A percentile compares a stretch with the other conserved stretches of the same genome.
phyloP scores from a whole-genome alignment of 2,329 filamentous ascomycete species.

The Didymella pomorum region DNA sequence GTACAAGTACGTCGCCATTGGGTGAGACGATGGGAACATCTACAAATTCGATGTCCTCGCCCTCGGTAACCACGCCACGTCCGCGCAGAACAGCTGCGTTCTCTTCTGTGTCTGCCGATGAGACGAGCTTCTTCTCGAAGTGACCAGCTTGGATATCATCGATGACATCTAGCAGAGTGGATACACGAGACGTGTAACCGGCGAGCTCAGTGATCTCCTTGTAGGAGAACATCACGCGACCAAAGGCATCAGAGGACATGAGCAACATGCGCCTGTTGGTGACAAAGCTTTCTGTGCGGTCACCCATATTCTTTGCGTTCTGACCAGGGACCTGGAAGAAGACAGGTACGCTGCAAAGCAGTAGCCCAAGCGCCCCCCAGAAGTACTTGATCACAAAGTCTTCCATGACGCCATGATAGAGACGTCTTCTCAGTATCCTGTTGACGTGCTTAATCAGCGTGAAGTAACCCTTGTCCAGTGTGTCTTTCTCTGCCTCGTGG shows the following conservation, averaged over 20 bases:
- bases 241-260: constrained; percentile 76
- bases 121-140: constrained; percentile 96
- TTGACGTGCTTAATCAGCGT: constrained; percentile 99
- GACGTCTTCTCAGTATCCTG: constrained; percentile 84
- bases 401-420: constrained; percentile 99
- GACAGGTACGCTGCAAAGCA: constrained; percentile 93
- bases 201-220: constrained; percentile 96
- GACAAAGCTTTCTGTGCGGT: constrained; percentile 78
- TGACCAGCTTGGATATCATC: constrained; percentile 87
- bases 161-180: constrained; percentile 90
- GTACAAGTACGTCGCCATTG: constrained; percentile 91
- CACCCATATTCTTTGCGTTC: constrained; percentile 67
- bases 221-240: constrained; percentile 57
- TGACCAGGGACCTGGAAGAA: constrained; percentile 88
- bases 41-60: constrained; percentile 82
- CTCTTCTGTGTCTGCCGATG: constrained; percentile 80
- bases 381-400: constrained; percentile 99
- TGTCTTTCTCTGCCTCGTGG: constrained; percentile 94
- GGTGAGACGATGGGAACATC: constrained; percentile 96
- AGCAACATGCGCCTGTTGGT: constrained; percentile 93
- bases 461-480: constrained; percentile 97
- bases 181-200: constrained; percentile 92
- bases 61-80: constrained; percentile 82
- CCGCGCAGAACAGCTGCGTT: constrained; percentile 85
- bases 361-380: constrained; percentile 90